These are phyloP conservation scores for Globisporangium irregulare DNA, from an alignment of 352 stramenopile species.

Conservation along the genomic window DNA sequence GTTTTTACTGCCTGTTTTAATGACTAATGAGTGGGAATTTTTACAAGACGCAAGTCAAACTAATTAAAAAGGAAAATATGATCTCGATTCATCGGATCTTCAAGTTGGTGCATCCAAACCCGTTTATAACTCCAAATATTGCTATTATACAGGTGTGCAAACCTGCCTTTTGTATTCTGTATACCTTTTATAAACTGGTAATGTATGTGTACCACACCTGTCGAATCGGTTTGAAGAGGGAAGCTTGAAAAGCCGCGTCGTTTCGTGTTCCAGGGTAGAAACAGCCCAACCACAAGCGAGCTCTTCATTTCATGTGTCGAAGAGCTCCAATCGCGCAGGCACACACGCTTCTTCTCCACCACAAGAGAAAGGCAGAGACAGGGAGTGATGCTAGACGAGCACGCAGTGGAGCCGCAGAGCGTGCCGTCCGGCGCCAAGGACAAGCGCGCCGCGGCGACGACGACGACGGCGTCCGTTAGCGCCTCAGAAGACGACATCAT, in stretches of 20 bases:
- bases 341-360: not conserved
- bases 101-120: not conserved
- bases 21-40: not conserved
- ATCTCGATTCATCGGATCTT: not conserved
- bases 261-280: not conserved
- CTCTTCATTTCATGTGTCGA: not conserved
- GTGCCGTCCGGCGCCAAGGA: not conserved
- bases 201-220: too few relatives aligned
- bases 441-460: not conserved
- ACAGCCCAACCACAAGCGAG: not conserved
- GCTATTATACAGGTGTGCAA: too few relatives aligned
- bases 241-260: not conserved
- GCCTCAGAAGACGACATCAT: slow-evolving; percentile 47
- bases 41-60: not conserved
- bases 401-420: not conserved
- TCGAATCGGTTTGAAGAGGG: not conserved
- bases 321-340: not conserved
- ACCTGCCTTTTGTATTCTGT: too few relatives aligned
- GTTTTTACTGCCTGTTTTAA: not conserved
- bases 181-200: too few relatives aligned
- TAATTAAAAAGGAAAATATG: not conserved
- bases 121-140: too few relatives aligned
- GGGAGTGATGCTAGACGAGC: slow-evolving; percentile 1
- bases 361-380: not conserved
- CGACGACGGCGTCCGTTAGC: not conserved